A percentile compares a stretch with the other conserved stretches of the same genome.
phyloP scores from a whole-genome alignment of 495 filamentous ascomycete species.

The Aspergillus ellipticus region DNA sequence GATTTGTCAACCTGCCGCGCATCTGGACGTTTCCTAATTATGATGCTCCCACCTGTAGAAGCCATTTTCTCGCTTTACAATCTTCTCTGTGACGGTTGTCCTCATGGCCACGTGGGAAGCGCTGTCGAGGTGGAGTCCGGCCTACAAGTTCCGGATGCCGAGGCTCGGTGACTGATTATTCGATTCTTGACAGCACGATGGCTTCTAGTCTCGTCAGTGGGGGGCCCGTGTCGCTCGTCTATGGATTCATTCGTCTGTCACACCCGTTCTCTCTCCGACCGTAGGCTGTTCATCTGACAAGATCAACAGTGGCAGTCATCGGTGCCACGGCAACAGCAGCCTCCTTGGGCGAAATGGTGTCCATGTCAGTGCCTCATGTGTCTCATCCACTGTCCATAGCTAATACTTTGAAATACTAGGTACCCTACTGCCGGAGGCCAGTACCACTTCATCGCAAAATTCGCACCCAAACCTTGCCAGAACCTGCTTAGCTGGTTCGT shows the following conservation, averaged over 20 bases:
- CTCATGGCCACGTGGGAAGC: constrained; percentile 10
- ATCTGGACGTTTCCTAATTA: no score
- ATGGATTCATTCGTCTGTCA: constrained; percentile 1
- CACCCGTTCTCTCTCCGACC: not conserved
- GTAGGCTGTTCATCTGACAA: not conserved
- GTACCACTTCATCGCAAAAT: constrained; percentile 1
- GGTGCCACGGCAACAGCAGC: not conserved
- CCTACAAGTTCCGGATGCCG: not conserved
- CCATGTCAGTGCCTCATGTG: constrained; percentile 5
- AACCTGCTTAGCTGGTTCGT: not conserved
- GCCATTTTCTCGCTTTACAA: not conserved
- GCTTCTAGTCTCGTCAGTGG: not conserved
- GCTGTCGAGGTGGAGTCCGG: not conserved
- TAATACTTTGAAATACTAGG: not conserved
- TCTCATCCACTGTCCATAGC: not conserved
- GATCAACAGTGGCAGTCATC: not conserved
- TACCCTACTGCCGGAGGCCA: constrained; percentile 8
- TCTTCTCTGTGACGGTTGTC: not conserved
- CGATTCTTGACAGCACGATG: not conserved
- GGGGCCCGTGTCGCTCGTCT: not conserved
- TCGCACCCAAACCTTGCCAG: not conserved
- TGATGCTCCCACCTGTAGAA: not conserved
- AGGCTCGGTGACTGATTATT: not conserved
- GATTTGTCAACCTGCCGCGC: no score
- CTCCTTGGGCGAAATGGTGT: not conserved